These are phyloP conservation scores for Hypoxylon fragiforme DNA, from an alignment of 495 filamentous ascomycete species.

Conservation along the genomic window DNA sequence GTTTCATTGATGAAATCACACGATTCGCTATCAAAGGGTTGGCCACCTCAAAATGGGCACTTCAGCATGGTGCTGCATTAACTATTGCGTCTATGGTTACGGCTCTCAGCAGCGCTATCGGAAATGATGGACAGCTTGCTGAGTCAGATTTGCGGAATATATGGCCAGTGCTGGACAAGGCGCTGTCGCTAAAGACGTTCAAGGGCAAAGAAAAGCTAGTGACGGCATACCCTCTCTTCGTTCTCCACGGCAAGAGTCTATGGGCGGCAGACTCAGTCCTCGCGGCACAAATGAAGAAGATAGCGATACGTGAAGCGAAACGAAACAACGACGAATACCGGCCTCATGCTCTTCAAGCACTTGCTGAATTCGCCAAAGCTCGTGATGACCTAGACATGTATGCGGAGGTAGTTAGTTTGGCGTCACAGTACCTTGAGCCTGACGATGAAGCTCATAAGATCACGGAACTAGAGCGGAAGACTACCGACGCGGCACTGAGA, in stretches of 20 bases:
- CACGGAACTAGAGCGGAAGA: slow-evolving; percentile 42
- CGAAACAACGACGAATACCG: slow-evolving; percentile 82
- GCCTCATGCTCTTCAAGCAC: slow-evolving; percentile 68
- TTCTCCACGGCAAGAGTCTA: slow-evolving; percentile 59
- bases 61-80: slow-evolving; percentile 85
- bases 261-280: slow-evolving; percentile 58
- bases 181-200: slow-evolving; percentile 86
- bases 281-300: slow-evolving; percentile 54
- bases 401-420: slow-evolving; percentile 65
- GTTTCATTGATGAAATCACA: slow-evolving; percentile 84
- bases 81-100: slow-evolving; percentile 73
- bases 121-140: slow-evolving; percentile 54
- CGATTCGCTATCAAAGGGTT: slow-evolving; percentile 66
- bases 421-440: slow-evolving; percentile 57
- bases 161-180: slow-evolving; percentile 82
- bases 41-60: slow-evolving; percentile 78
- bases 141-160: slow-evolving; percentile 61
- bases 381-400: slow-evolving; percentile 70
- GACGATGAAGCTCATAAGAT: slow-evolving; percentile 35
- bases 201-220: slow-evolving; percentile 89
- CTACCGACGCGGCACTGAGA: slow-evolving; percentile 46
- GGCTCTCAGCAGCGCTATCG: slow-evolving; percentile 53
- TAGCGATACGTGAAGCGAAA: slow-evolving; percentile 84
- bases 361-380: slow-evolving; percentile 70
- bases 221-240: slow-evolving; percentile 80